Conservation (phyloP, 805 yeast species). For the Kazachstania bromeliacearum region DNA sequence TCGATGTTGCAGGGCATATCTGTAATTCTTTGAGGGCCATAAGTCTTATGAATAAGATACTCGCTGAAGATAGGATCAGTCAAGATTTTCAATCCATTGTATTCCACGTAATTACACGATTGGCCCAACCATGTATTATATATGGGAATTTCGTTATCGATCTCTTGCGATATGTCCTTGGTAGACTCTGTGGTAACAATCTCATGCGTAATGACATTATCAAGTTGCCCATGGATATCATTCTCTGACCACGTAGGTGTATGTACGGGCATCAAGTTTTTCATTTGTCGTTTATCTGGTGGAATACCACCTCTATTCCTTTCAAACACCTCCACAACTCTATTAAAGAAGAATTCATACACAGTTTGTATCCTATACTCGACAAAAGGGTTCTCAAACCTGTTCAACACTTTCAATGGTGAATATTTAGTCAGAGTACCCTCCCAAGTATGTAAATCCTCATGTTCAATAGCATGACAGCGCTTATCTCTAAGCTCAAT, state of each 20-base stretch:
- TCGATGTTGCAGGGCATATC: slow-evolving; percentile 61
- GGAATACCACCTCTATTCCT: slow-evolving; percentile 55
- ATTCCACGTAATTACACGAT: slow-evolving; percentile 67
- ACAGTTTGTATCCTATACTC: slow-evolving; percentile 87
- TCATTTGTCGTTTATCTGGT: slow-evolving; percentile 35
- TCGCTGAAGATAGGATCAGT: slow-evolving; percentile 80
- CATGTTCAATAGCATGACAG: slow-evolving; percentile 10
- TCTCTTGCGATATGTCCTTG: background rate
- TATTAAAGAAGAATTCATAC: slow-evolving; percentile 69
- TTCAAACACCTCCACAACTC: slow-evolving; percentile 64
- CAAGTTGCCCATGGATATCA: slow-evolving; percentile 7
- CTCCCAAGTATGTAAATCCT: slow-evolving; percentile 11
- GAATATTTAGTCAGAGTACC: slow-evolving; percentile 32
- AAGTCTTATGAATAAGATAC: slow-evolving; percentile 45
- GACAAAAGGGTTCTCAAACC: slow-evolving; percentile 82
- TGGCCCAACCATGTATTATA: slow-evolving; percentile 86
- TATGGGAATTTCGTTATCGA: slow-evolving; percentile 6
- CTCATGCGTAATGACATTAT: background rate
- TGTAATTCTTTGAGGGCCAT: slow-evolving; percentile 82
- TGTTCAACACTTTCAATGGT: slow-evolving; percentile 53
- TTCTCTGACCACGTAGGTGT: slow-evolving; percentile 56
- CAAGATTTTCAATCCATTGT: slow-evolving; percentile 61
- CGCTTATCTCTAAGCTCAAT: slow-evolving; percentile 37
- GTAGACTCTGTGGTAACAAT: slow-evolving; percentile 1
- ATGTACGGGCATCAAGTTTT: slow-evolving; percentile 48